phyloP scores from a whole-genome alignment of 2,329 filamentous ascomycete species.

The Paramyrothecium sp. region DNA sequence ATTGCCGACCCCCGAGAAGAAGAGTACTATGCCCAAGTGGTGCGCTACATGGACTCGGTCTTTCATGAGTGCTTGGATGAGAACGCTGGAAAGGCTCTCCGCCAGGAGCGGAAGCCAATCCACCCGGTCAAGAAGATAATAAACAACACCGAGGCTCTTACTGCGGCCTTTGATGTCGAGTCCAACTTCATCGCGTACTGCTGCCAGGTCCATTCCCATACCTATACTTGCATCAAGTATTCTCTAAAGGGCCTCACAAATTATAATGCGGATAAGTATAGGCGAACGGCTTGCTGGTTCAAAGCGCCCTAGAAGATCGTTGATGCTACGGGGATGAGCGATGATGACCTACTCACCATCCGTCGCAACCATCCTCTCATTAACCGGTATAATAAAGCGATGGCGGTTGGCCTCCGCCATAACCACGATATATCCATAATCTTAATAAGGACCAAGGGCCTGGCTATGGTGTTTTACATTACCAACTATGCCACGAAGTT shows the following conservation, averaged over 20 bases:
- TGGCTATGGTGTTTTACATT: too few relatives aligned
- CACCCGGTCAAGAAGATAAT: too few relatives aligned
- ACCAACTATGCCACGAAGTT: slow-evolving; percentile 5
- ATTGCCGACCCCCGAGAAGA: neutral
- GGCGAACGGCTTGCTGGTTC: neutral
- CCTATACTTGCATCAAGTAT: slow-evolving; percentile 7
- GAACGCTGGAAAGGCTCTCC: neutral
- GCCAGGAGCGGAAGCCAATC: neutral
- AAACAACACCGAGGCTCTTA: neutral
- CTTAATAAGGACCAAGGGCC: too few relatives aligned
- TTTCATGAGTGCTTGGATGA: neutral
- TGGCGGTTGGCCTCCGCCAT: slow-evolving; percentile 5
- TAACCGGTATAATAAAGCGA: slow-evolving; percentile 6
- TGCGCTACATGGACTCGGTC: neutral
- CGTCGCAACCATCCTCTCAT: slow-evolving; percentile 1
- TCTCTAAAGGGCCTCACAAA: neutral
- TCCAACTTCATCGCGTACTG: neutral
- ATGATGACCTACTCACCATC: neutral
- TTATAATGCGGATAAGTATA: too few relatives aligned
- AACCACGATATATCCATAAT: too few relatives aligned
- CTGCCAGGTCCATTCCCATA: slow-evolving; percentile 4
- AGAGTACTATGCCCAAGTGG: neutral
- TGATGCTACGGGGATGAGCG: neutral
- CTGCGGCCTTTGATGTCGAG: neutral
- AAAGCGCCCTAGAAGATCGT: neutral